Evolutionary conservation across 352 stramenopile genomes (phyloP), one percentile per base, ranked within the genome.

Genomic region (Globisporangium alternatum): DNA sequence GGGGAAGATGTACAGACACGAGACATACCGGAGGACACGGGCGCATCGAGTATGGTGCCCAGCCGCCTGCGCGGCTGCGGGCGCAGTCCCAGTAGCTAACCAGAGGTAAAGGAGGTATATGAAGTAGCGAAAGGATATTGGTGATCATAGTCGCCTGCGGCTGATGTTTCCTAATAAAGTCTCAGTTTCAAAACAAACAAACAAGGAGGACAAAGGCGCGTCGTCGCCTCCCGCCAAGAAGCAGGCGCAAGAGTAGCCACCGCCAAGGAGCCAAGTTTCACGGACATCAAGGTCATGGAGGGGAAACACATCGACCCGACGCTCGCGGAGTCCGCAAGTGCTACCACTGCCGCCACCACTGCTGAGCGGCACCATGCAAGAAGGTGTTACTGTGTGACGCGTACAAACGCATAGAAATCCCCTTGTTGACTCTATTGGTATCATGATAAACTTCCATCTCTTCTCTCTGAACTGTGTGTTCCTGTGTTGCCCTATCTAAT

Each of bases 261-360:
- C 3, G 22, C 25, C 17, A 66, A 66, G 37, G 54, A 60, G 51
- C 45, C 28, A 71, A 61, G 59, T 41, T 85, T 70, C 19, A 79
- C 75, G 1, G 65, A 74, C 15, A 69, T 92, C 8, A 82, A 92
- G 55, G 76, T 94, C 25, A 73, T 91, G 3, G 76, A 87, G 56
- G 81, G 83, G 60, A 89, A 91, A 54, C 70, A 88, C 60, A 91
- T 93, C 49, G 86, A 93, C 54, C 73, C 82, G 3, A 86, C 82
- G 59, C 75, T 79, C 5, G 74, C 69, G 1, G 74, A 82, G 13
- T 21, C 60, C 9, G 41, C 51, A 21, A 37, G 22, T 0, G 65
- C 51, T n/a, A 17, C 60, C 5, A 35, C 28, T 15, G 66, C 64
- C 43, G 48, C 17, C 30, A 28, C 15, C 9, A n/a, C n/a, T n/a